These are phyloP conservation scores for Letharia lupina DNA, from an alignment of 495 filamentous ascomycete species.

Conservation along the genomic window DNA sequence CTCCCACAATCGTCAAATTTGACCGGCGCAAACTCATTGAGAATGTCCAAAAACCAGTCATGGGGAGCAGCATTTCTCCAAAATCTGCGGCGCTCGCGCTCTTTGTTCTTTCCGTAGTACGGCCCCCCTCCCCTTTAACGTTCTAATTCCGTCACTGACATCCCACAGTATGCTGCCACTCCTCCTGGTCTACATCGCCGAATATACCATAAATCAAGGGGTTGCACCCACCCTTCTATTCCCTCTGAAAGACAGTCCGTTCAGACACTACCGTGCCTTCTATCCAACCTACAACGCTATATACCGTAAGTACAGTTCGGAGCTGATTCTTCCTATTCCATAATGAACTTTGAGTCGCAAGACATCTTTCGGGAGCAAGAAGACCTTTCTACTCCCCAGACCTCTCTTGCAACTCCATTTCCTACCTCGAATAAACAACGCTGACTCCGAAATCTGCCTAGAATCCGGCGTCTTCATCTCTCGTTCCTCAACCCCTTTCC, in stretches of 20 bases:
- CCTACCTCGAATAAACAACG: no score
- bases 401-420: no score
- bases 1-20: constrained; percentile 7
- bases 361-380: no score
- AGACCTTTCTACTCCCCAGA: no score
- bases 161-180: constrained; percentile 72
- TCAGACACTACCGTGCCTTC: constrained; percentile 61
- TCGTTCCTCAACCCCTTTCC: constrained; percentile 77
- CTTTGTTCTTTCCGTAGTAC: constrained; percentile 61
- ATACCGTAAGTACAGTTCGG: constrained; percentile 43
- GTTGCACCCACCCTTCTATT: constrained; percentile 86
- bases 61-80: constrained; percentile 35
- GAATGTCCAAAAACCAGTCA: not conserved
- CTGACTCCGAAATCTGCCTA: no score
- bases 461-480: constrained; percentile 87
- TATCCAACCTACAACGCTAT: constrained; percentile 37
- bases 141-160: not conserved
- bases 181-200: constrained; percentile 83
- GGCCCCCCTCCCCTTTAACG: constrained; percentile 19
- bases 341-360: no score
- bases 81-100: constrained; percentile 45
- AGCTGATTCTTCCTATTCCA: no score
- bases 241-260: constrained; percentile 64
- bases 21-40: not conserved
- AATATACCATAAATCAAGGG: constrained; percentile 95